Evolutionary conservation across 306 rosid species (phyloP), one percentile per base, ranked within the genome.

Genomic region (Ormosia emarginata): DNA sequence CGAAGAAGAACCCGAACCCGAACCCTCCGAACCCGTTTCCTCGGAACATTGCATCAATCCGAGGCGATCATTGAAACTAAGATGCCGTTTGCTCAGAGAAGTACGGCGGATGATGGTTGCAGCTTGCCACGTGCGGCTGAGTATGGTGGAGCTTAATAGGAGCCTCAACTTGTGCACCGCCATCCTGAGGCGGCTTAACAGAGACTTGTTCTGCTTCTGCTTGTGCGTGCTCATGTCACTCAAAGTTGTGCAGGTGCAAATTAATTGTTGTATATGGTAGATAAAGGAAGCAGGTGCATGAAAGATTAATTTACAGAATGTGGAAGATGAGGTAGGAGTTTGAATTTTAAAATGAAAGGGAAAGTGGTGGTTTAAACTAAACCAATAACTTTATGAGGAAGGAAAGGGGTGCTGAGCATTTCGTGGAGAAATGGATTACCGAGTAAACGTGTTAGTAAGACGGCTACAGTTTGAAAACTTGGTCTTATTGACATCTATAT

Each of bases 131-230:
- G 85, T 77, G 36, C 70, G 87, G 82, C 84, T 65, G 56, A 83
- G 82, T 12, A 90, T 2, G 40, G 83, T 79, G 77, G 90, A 86
- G 80, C 86, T 86, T 3, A 94, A 65, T 7, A 93, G 67, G 8
- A 90, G 49, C 53, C 79, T 93, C 5, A 93, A 75, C 78, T 87
- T 94, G 72, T 83, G 59, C 80, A 94, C 93, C 67, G 88, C 97
- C 40, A 49, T 77, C 84, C 75, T 89, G 6, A 94, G 81, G 59
- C 92, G 90, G 78, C 79, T 75, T 5, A 92, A 9, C 14, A 89
- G 29, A 80, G 90, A 76, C 37, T 55, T 71, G 8, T 14, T 62
- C 10, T 67, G 36, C 10, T 44, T 83, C 36, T 69, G 58, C 13
- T 71, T 50, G 5, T n/a, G 52, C 18, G 9, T 41, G 56, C 6